Base-by-base conservation (phyloP, 192 early-diverging fungal species). In the Rhizoclosmatium sp. region DNA sequence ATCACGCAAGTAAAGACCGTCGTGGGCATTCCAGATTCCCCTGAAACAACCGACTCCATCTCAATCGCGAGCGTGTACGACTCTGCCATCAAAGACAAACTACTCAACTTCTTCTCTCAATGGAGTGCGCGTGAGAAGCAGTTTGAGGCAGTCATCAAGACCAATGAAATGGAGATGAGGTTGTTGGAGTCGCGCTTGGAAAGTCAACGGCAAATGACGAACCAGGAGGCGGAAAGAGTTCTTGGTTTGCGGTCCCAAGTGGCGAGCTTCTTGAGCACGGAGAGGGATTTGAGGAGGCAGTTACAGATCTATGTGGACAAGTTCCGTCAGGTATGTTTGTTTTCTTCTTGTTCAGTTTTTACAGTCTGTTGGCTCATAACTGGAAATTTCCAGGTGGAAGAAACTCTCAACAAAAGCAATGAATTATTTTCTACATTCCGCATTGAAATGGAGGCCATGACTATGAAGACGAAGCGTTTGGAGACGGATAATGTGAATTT, bases 361-460 rank as follows among this genome's bases (percentile, higher is more conserved):
- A 39, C 21, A 19, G 16, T 47, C 75, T 65, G 31, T 48, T 3
- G 31, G 1, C 58, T 16, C 58, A 10, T n/a, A 21, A 42, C 5
- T 19, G 5, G 19, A 60, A 31, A 42, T 12, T n/a, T 16, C 2
- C 79, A 88, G 74, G 90, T 91, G 3, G 91, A 92, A 74, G 91
- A 92, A 66, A 91, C 91, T 9, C 77, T 92, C 48, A 89, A 89
- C 76, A 90, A 90, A 67, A 87, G 85, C 72, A 91, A 92, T 65
- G 86, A 91, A 41, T 73, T 92, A 47, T 92, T 92, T 81, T 79
- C 85, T 21, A 87, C 85, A 47, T 92, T 91, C 69, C 87, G 90
- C 45, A 89, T 84, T 65, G 90, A 92, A 78, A 91, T 92, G 87
- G 91, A 92, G 69, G 59, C 87, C 65, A 92, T 92, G 91, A 87